A percentile compares a stretch with the other conserved stretches of the same genome.
Evolutionary conservation across 345 rosid species (phyloP).

Genomic region (Barbarea vulgaris): DNA sequence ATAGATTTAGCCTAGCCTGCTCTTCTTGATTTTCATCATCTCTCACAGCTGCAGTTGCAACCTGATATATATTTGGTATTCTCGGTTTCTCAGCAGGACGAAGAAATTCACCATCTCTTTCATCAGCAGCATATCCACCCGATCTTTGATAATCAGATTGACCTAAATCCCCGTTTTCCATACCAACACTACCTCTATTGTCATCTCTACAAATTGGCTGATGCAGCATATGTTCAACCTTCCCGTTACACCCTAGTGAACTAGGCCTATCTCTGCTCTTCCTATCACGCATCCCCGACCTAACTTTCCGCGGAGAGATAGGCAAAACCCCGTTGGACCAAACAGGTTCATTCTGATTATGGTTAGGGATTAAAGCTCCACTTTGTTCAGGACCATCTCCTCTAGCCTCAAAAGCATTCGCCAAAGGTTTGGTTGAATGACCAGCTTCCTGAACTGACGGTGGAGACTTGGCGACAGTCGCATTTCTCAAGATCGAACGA

Average conservation of each 20-base stretch:
- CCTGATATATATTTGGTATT: slow-evolving; percentile 45
- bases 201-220: slow-evolving; percentile 57
- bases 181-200: slow-evolving; percentile 46
- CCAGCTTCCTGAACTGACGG: slow-evolving; percentile 61
- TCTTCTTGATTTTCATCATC: slow-evolving; percentile 66
- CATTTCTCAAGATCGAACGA: slow-evolving; percentile 77
- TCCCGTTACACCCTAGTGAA: slow-evolving; percentile 84
- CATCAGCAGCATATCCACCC: slow-evolving; percentile 58
- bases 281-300: slow-evolving; percentile 72
- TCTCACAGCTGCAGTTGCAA: slow-evolving; percentile 35
- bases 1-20: slow-evolving; percentile 43
- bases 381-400: slow-evolving; percentile 55
- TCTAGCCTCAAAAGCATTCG: slow-evolving; percentile 39
- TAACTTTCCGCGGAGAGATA: slow-evolving; percentile 51
- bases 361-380: slow-evolving; percentile 58
- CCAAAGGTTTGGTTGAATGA: slow-evolving; percentile 49
- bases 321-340: slow-evolving; percentile 89
- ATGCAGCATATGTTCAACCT: slow-evolving; percentile 60
- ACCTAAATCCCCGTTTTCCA: slow-evolving; percentile 75
- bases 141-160: slow-evolving; percentile 71
- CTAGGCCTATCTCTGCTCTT: slow-evolving; percentile 81
- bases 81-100: slow-evolving; percentile 46
- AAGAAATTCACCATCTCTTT: slow-evolving; percentile 53
- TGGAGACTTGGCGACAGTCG: slow-evolving; percentile 62
- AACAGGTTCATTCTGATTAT: slow-evolving; percentile 56